A percentile compares a stretch with the other conserved stretches of the same genome.
Conservation (phyloP, 2,329 filamentous ascomycete species). For the Xylariaceae sp. region DNA sequence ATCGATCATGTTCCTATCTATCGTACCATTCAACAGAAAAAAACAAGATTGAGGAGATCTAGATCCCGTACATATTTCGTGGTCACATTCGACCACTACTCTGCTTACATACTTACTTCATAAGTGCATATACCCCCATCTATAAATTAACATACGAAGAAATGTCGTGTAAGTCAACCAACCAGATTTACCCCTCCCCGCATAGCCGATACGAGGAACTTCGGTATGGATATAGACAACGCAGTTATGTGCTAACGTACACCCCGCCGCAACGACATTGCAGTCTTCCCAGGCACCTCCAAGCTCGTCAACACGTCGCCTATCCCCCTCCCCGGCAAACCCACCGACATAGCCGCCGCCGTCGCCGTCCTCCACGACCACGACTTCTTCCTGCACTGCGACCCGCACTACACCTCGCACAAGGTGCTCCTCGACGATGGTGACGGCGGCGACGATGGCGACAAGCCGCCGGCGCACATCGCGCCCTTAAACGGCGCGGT, state of each 20-base stretch:
- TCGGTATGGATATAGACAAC: no score
- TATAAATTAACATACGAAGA: not conserved
- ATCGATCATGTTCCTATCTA: no score
- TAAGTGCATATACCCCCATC: no score
- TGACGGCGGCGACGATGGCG: constrained; percentile 31
- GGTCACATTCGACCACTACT: no score
- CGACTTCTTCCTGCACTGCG: constrained; percentile 53
- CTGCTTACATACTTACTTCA: not conserved
- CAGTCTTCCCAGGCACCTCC: constrained; percentile 49
- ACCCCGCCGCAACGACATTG: not conserved
- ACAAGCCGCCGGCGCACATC: constrained; percentile 29
- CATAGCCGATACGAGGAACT: not conserved
- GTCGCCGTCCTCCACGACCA: constrained; percentile 54
- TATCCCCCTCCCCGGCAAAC: constrained; percentile 40
- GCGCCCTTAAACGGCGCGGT: constrained; percentile 32
- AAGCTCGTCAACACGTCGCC: constrained; percentile 46
- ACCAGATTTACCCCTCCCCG: not conserved
- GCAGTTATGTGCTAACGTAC: not conserved
- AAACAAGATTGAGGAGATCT: no score
- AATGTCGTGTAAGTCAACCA: not conserved
- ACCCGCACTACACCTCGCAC: constrained; percentile 49
- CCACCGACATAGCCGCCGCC: constrained; percentile 22
- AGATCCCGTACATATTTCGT: not conserved
- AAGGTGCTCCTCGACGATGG: constrained; percentile 23
- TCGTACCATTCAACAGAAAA: no score